A percentile compares a stretch with the other conserved stretches of the same genome.
phyloP scores from a whole-genome alignment of 306 rosid species.

The Pterocarpus santalinus region DNA sequence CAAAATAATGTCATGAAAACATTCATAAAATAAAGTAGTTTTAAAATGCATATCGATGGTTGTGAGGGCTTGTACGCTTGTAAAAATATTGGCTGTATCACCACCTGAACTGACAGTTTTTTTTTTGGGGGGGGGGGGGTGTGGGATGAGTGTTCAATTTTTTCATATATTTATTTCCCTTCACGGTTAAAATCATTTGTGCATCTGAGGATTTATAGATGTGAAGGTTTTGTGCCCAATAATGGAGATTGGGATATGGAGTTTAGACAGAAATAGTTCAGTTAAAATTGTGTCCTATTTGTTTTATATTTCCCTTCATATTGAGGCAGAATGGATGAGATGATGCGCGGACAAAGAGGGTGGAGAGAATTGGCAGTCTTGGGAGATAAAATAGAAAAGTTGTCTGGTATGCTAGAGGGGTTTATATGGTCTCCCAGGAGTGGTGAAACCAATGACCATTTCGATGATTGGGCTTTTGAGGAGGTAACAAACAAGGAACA shows the following conservation, averaged over 20 bases:
- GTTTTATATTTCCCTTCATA: slow-evolving; percentile 36
- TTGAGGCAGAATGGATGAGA: slow-evolving; percentile 91
- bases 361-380: slow-evolving; percentile 93
- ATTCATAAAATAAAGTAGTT: background rate
- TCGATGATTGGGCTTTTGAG: slow-evolving; percentile 83
- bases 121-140: background rate
- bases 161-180: slow-evolving; percentile 36
- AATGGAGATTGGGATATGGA: slow-evolving; percentile 1
- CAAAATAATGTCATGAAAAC: slow-evolving; percentile 4
- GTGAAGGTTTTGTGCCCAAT: background rate
- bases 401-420: slow-evolving; percentile 84
- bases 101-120: slow-evolving; percentile 18
- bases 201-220: slow-evolving; percentile 24
- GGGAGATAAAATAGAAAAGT: slow-evolving; percentile 88
- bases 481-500: slow-evolving; percentile 67
- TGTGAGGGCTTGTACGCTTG: slow-evolving; percentile 25
- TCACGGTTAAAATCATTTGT: slow-evolving; percentile 6
- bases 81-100: slow-evolving; percentile 19
- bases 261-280: slow-evolving; percentile 41
- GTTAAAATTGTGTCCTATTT: slow-evolving; percentile 38
- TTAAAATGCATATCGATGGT: background rate
- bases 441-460: slow-evolving; percentile 56
- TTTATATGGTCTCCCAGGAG: slow-evolving; percentile 81
- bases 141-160: slow-evolving; percentile 14
- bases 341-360: slow-evolving; percentile 98